phyloP scores from a whole-genome alignment of 257 asterid genomes.

The Solanum sejunctum region DNA sequence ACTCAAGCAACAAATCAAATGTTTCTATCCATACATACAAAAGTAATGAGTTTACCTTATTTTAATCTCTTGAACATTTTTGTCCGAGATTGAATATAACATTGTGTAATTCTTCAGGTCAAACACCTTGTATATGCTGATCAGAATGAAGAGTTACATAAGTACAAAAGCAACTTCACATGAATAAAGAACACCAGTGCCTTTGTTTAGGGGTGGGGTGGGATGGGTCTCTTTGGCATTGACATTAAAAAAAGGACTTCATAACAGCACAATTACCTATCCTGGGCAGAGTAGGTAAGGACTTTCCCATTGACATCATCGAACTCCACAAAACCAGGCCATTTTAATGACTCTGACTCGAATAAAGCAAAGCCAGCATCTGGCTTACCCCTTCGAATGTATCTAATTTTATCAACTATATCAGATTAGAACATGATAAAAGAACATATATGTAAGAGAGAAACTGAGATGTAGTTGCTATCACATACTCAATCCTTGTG shows the following conservation, averaged over 20 bases:
- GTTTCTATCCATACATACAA: not conserved
- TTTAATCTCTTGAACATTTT: conserved; percentile 67
- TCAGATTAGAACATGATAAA: not conserved
- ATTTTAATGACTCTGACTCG: conserved; percentile 92
- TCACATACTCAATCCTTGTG: conserved; percentile 85
- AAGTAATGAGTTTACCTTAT: conserved; percentile 22
- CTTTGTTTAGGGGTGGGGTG: not conserved
- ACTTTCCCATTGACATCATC: conserved; percentile 99
- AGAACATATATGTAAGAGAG: not conserved
- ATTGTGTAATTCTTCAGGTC: conserved; percentile 60
- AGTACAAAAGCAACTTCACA: conserved; percentile 2
- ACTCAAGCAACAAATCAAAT: not conserved
- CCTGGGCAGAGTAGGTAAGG: conserved; percentile 89
- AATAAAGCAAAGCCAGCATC: conserved; percentile 95
- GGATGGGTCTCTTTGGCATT: not conserved
- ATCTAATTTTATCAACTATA: conserved; percentile 25
- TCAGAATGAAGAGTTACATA: not conserved
- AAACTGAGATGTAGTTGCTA: conserved; percentile 1
- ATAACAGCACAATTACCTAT: conserved; percentile 35
- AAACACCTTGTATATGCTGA: conserved; percentile 73
- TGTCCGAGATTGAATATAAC: conserved; percentile 86
- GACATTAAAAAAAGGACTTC: not conserved
- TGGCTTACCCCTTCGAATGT: conserved; percentile 85
- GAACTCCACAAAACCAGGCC: conserved; percentile 99
- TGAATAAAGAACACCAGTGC: not conserved